These are phyloP conservation scores for Nothomitra cinnamomea DNA, from an alignment of 2,329 filamentous ascomycete genomes.

Conservation along the genomic window DNA sequence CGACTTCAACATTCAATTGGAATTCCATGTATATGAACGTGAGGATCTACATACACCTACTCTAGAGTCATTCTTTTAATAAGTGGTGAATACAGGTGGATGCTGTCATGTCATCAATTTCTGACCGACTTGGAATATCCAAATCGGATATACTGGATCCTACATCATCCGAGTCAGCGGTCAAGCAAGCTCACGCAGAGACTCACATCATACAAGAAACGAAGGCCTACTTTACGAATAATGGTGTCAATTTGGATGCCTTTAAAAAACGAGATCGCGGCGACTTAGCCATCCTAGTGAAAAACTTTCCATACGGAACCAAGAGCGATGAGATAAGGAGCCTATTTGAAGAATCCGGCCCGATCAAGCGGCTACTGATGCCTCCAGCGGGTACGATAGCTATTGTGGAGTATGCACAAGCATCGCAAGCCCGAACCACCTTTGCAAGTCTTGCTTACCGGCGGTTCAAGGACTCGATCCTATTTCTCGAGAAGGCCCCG, in stretches of 20 bases:
- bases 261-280: conserved; percentile 77
- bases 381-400: conserved; percentile 86
- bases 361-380: conserved; percentile 70
- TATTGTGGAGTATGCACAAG: conserved; percentile 72
- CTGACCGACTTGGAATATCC: conserved; percentile 68
- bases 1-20: conserved; percentile 78
- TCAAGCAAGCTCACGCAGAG: conserved; percentile 94
- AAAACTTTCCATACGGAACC: conserved; percentile 83
- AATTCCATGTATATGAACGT: conserved; percentile 99
- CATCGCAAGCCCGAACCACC: conserved; percentile 64
- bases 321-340: conserved; percentile 60
- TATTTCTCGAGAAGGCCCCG: conserved; percentile 89
- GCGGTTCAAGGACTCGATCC: conserved; percentile 74
- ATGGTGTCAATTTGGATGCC: conserved; percentile 80
- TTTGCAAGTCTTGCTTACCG: conserved; percentile 78
- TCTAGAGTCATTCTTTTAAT: conserved; percentile 1
- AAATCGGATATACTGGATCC: conserved; percentile 89
- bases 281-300: conserved; percentile 75
- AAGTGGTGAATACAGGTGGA: conserved; percentile 34
- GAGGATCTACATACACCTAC: conserved; percentile 14
- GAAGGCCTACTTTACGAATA: conserved; percentile 72
- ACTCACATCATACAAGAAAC: conserved; percentile 93
- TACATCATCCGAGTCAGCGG: conserved; percentile 83
- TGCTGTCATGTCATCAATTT: conserved; percentile 80
- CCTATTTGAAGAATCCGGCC: conserved; percentile 73